Base-by-base conservation (phyloP, 495 filamentous ascomycete species). In the Staphylotrichum longicolle region DNA sequence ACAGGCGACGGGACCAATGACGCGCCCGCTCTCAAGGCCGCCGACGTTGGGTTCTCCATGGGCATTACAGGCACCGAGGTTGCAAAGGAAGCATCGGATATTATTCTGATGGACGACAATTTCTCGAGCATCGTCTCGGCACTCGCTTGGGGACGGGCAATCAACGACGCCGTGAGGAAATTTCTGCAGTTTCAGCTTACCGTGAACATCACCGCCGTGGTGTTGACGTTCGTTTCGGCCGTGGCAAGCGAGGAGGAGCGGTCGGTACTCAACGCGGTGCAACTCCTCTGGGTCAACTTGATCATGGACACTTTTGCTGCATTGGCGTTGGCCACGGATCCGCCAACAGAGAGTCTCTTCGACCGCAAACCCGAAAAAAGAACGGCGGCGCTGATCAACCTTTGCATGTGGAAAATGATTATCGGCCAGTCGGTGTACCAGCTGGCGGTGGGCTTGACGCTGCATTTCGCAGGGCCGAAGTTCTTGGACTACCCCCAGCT, bases 331-430 rank as follows among this genome's bases (percentile, higher is more conserved):
- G 90, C 90, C 11, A 94, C 90, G 11, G 90, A 94, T 65, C 85
- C 87, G 39, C 90, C 90, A 34, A 88, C 83, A 1, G 82, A 86
- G 45, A 84, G 86, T 57, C 86, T 93, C 45, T 75, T 94, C 14
- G 75, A 93, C 63, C 84, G 90, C 20, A 88, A 88, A 65, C 90
- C 90, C 12, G 85, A 88, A 10, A 84, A 82, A 3, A 88, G 89
- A 66, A 81, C 76, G n/a, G 84, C 86, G 42, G 80, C 85, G 4
- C 80, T 94, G 8, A 87, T 93, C 66, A 88, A 87, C 0, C 70
- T 86, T 20, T 90, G 84, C 15, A 94, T 94, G 90, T 93, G 90
- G 90, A 94, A 93, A 72, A 93, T 93, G 90, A 93, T 94, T 60
- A 78, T 91, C 32, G 90, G 89, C 15, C 89, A 94, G 68, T 84